Conservation (phyloP, 805 yeast species). For the Lachancea meyersii region DNA sequence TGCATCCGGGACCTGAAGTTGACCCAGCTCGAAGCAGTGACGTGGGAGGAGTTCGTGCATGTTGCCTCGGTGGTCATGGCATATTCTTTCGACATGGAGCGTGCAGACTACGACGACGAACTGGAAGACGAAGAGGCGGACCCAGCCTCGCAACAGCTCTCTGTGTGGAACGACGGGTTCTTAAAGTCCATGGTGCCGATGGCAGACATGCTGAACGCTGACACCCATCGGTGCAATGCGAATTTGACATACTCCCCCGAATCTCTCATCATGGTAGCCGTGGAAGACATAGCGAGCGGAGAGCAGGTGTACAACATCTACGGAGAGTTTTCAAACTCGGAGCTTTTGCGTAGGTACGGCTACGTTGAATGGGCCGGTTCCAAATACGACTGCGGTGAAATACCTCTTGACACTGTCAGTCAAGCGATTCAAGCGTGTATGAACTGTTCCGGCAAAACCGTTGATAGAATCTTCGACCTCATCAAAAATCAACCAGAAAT, state of each 20-base stretch:
- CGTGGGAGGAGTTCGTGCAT: conserved; percentile 56
- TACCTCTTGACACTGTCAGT: conserved; percentile 38
- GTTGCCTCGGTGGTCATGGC: conserved; percentile 82
- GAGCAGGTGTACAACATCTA: conserved; percentile 84
- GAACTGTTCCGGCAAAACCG: conserved; percentile 20
- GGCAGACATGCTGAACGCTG: conserved; percentile 88
- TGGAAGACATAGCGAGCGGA: conserved; percentile 50
- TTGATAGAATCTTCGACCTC: conserved; percentile 35
- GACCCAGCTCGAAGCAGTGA: conserved; percentile 34
- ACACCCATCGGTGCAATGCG: conserved; percentile 72
- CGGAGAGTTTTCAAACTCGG: conserved; percentile 89
- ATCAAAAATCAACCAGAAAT: conserved; percentile 20
- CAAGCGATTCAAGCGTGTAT: conserved; percentile 25
- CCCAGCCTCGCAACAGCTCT: conserved; percentile 11
- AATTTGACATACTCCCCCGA: conserved; percentile 47
- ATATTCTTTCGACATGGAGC: conserved; percentile 80
- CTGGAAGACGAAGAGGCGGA: conserved; percentile 36
- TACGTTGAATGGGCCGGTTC: conserved; percentile 75
- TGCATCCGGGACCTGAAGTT: conserved; percentile 26
- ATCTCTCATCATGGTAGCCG: conserved; percentile 64
- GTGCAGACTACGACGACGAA: conserved; percentile 21
- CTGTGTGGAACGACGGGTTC: conserved; percentile 35
- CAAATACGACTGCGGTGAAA: conserved; percentile 73
- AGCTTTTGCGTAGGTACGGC: conserved; percentile 83
- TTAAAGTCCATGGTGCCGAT: conserved; percentile 86